Evolutionary conservation across 495 filamentous ascomycete species (phyloP), one percentile per base, ranked within the genome.

Genomic region (Podospora australis): DNA sequence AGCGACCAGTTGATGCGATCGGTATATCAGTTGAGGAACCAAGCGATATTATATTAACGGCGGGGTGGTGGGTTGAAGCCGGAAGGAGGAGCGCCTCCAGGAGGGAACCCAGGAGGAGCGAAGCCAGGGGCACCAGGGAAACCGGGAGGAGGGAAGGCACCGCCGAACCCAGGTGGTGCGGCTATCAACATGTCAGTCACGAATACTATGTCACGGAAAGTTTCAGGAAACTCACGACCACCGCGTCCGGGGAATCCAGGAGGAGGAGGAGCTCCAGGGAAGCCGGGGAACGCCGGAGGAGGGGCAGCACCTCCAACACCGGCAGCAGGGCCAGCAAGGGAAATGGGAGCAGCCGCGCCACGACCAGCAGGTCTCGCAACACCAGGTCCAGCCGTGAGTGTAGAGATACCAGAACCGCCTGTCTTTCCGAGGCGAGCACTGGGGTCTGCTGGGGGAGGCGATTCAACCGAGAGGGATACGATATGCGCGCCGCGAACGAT

Each of bases 401-500:
- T 17, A 36, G 32, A 36, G 19, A 36, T 17, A 16, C 32, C n/a
- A 17, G 32, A 17, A 16, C 32, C 32, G 9, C 32, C 32, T 16
- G 32, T 36, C 57, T 85, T 80, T 49, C 90, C 92, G 44, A 99
- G 76, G 67, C 92, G 82, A 23, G 91, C 83, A 55, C 90, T 86
- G 23, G 90, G 90, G 59, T 99, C 94, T 48, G 90, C 86, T 19
- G 92, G 90, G n/a, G 92, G 92, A 26, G 92, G 91, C 53, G 89
- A 94, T 57, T 97, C 92, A 47, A 97, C 91, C 2, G 92, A 95
- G 53, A 92, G 81, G 21, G 90, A 94, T 36, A 97, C 82, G 39
- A 99, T 91, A 57, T 94, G 82, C 26, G 90, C 85, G 54, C 92
- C 92, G 50, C 92, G 90, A 50, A 97, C 78, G 51, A 99, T 99